phyloP scores from a whole-genome alignment of 2,329 filamentous ascomycete species.

The Arthrobotrys entomopaga region DNA sequence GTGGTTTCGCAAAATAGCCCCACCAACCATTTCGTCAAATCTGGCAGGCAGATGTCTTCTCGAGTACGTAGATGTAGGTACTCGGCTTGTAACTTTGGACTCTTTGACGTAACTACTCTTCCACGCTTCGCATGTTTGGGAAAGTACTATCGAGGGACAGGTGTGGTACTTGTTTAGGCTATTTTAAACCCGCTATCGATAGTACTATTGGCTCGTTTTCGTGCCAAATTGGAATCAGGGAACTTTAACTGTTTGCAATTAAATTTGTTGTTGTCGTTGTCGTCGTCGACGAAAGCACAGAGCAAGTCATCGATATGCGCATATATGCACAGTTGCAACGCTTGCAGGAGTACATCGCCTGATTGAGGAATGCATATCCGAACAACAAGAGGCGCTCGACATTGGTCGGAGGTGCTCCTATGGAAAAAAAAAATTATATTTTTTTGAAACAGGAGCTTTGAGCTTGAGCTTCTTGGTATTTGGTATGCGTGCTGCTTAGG shows the following conservation, averaged over 20 bases:
- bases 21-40: constrained; percentile 24
- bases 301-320: too few species aligned
- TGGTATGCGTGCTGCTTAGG: too few species aligned
- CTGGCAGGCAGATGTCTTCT: background rate
- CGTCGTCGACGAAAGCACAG: too few species aligned
- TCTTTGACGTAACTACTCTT: too few species aligned
- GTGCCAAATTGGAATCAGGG: too few species aligned
- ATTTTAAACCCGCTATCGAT: too few species aligned
- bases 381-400: constrained; percentile 28
- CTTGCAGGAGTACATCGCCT: constrained; percentile 15
- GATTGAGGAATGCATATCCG: constrained; percentile 43
- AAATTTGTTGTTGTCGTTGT: too few species aligned
- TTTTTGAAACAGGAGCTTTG: constrained; percentile 14
- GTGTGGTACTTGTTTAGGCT: constrained; percentile 1
- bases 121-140: background rate
- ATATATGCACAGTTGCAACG: constrained; percentile 6
- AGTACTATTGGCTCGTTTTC: too few species aligned
- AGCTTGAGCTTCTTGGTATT: background rate
- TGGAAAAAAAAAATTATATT: constrained; percentile 4
- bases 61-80: background rate
- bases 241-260: too few species aligned
- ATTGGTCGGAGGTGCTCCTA: constrained; percentile 20
- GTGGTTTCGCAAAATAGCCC: constrained; percentile 7
- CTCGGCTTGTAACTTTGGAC: too few species aligned
- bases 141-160: constrained; percentile 1